Evolutionary conservation across 495 filamentous ascomycete species (phyloP).

Genomic region (Pseudevernia furfuracea): DNA sequence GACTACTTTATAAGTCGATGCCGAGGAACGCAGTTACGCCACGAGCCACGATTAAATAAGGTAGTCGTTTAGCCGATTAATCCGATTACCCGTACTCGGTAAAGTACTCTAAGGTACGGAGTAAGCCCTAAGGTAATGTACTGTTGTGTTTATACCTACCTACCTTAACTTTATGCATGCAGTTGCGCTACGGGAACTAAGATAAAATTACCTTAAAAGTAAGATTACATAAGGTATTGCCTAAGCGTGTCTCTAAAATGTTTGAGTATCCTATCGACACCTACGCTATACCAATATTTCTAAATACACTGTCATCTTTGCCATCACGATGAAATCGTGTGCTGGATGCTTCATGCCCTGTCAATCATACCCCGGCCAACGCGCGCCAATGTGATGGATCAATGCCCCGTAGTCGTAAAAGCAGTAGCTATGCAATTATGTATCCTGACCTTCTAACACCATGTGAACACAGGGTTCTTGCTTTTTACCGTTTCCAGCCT

Average conservation of each 20-base stretch:
- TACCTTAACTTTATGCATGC: too few relatives aligned
- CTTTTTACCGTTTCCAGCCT: constrained; percentile 89
- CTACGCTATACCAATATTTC: too few relatives aligned
- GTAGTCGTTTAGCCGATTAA: too few relatives aligned
- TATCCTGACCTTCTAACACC: constrained; percentile 58
- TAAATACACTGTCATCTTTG: too few relatives aligned
- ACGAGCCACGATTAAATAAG: background rate
- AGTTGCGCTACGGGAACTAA: background rate
- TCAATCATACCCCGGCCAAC: background rate
- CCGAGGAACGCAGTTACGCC: constrained; percentile 5
- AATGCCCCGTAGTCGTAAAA: background rate
- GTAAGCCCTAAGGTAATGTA: too few relatives aligned
- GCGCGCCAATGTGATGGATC: background rate
- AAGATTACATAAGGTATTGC: too few relatives aligned
- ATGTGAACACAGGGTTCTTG: constrained; percentile 93
- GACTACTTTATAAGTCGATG: background rate
- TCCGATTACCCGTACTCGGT: too few relatives aligned
- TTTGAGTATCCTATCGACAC: background rate
- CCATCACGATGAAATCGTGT: too few relatives aligned
- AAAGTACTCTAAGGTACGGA: too few relatives aligned
- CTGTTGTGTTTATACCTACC: too few relatives aligned
- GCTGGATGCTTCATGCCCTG: background rate
- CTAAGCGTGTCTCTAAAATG: too few relatives aligned
- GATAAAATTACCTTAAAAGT: background rate
- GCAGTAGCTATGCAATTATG: constrained; percentile 4